Base-by-base conservation (phyloP, 352 stramenopile genomes). In the Phytophthora vignae region DNA sequence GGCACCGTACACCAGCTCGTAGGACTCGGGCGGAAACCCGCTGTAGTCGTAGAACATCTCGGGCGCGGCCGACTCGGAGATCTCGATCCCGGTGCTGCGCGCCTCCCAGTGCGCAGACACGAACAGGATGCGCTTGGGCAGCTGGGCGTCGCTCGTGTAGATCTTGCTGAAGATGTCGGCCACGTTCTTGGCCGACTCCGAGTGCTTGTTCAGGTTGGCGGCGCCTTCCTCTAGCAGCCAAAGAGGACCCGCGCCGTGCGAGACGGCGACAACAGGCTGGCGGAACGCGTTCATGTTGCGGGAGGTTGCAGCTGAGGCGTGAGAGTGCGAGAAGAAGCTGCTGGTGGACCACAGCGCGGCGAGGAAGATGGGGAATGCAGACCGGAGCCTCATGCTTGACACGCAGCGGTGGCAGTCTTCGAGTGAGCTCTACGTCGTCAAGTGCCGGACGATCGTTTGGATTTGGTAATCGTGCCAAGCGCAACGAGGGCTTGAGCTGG, bases 121-220 rank as follows among this genome's bases (percentile, higher is more conserved):
- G n/a, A 98, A 81, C 31, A 98, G 76, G 62, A 97, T 93, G 31
- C 78, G 83, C 70, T 81, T 87, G 29, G 85, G 85, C 33, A 90
- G 65, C 53, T 75, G 69, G 10, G 56, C 77, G 62, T 71, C 69
- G 42, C 69, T 81, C 69, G 54, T 53, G 59, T 85, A 75, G 17
- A 81, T 64, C 11, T 82, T 73, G 19, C 40, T 73, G 76, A 88
- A 79, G 60, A 74, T 78, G 9, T 50, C 48, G 17, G 73, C 67
- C 19, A 85, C 64, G 44, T 74, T 79, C 42, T 76, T 70, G 33
- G 72, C 69, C 1, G 73, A 69, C 17, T 55, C 48, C 12, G 70
- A 69, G 55, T 78, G 71, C 29, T 82, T 64, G 14, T 60, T 63
- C 1, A 82, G 67, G 0, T 64, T 71, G 1, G n/a, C 64, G 27